Base-by-base conservation (phyloP, 2,329 filamentous ascomycete genomes). In the Epichloe aotearoae region DNA sequence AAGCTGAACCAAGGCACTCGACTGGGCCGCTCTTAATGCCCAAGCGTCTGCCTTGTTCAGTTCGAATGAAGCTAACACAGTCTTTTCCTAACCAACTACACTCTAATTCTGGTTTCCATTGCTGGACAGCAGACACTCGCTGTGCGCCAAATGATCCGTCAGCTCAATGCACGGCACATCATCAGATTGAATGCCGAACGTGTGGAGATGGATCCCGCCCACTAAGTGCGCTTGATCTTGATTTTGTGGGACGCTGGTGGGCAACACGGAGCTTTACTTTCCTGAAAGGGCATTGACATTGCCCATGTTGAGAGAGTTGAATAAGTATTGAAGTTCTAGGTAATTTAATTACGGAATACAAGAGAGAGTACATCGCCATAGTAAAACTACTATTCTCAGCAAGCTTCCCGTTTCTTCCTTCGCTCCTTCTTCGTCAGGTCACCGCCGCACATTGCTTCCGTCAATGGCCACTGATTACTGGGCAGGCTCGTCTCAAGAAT, bases 281-380 rank as follows among this genome's bases (percentile, higher is more conserved):
- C 36, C 37, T 23, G 14, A 50, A 46, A 38, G 37, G 30, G 44
- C 17, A 50, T 2, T 26, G 23, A 26, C 23, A 26, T 26, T 26
- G 23, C 6, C 6, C 23, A 26, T 26, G 23, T 26, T 26, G 23
- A 37, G 23, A 38, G 45, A 34, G 6, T 30, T 11, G 19, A 11
- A 4, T 47, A 36, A 15, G 34, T 38, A 47, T 17, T 26, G 6
- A 37, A 30, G 14, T 57, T 51, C 43, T 58, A 59, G 58, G 56
- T 52, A 36, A 52, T 44, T 39, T 15, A 10, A 46, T 14, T 48
- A 48, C 40, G 39, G 33, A 19, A 38, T 48, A 33, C 15, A 47
- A 23, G 46, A 17, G 26, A 12, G 15, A 30, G 1, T 30, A 19
- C 46, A 41, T 46, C 19, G 15, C 23, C 15, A 17, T 30, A 44